Evolutionary conservation across 371 early-diverging fungal genomes (phyloP), one percentile per base, ranked within the genome.

Genomic region (Funneliformis caledonium): DNA sequence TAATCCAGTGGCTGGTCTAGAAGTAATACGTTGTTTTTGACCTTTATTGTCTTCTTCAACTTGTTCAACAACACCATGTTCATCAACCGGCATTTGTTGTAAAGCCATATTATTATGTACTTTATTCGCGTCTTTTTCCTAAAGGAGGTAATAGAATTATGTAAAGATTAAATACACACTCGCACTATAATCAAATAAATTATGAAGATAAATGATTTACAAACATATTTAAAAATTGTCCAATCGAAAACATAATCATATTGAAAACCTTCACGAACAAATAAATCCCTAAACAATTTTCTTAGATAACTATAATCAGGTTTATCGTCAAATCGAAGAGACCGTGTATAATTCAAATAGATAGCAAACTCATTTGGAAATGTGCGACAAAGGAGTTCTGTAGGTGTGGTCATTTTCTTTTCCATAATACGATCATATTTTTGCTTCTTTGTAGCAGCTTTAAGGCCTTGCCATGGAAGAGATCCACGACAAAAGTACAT

Each of bases 361-460:
- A 96, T 93, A 62, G 96, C 93, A 85, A 99, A 97, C 87, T 98
- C 99, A 82, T 93, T 92, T 10, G 99, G 99, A 84, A 96, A 95
- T 14, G 97, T 96, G 62, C 95, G 93, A 88, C 99, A 99, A n/a
- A 99, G 89, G 76, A 95, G 89, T 80, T 98, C 97, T 1, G 98
- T 94, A 11, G 98, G 94, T 16, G 99, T 98, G 5, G 95, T 96
- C 96, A 97, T 96, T 88, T 99, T 99, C 92, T 96, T 98, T 83
- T 99, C 98, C 96, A 97, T 96, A 85, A 99, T 99, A 74, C 96
- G 94, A 85, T 99, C 98, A 88, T 99, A 99, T 91, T 99, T 99
- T 89, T 99, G 97, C 87, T 96, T 95, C 89, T 99, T 99, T 67
- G 97, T 98, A 4, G 94, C 96, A 14, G 98, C 99, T 87, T 96